Evolutionary conservation across 345 rosid genomes (phyloP), one percentile per base, ranked within the genome.

Genomic region (Camelina laxa): DNA sequence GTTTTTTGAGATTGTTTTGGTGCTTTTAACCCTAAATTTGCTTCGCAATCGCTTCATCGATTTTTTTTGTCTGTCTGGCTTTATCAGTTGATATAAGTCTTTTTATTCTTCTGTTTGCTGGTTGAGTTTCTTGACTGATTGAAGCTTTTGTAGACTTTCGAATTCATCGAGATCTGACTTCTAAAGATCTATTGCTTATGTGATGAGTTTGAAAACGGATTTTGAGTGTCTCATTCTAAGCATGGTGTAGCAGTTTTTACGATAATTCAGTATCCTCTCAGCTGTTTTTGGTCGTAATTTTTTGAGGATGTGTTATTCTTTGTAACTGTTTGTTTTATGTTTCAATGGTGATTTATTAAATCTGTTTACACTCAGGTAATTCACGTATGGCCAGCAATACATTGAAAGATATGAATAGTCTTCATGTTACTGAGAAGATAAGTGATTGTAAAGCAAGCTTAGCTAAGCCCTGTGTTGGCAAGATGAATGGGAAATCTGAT

Each of bases 321-420:
- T 50, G 10, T 16, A 13, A 16, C 22, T 27, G 2, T 67, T 9
- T 59, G 36, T 55, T 21, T 41, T 31, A 19, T 54, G 22, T 53
- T 75, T 19, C 2, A 27, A 11, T 55, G 53, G 65, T 62, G 75
- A 53, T 56, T 33, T 9, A 14, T 33, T 13, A 10, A 60, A 12
- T 69, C 56, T 60, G 35, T 44, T 9, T 57, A 16, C 33, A 36
- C 10, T 24, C 73, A 75, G 73, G 68, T 53, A n/a, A 69, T 65
- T 44, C 73, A 75, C 69, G 73, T 19, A 93, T 91, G 97, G 87
- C 96, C 48, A 88, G 57, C 67, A 82, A 66, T 69, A 89, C 96
- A 57, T 85, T 89, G 24, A 86, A 81, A 80, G 96, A 93, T 72
- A 84, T 87, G 59, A 89, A 89, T 76, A 51, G 70, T 73, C 79